Base-by-base conservation (phyloP, 2,329 filamentous ascomycete genomes). In the Aspergillus phoenicis region DNA sequence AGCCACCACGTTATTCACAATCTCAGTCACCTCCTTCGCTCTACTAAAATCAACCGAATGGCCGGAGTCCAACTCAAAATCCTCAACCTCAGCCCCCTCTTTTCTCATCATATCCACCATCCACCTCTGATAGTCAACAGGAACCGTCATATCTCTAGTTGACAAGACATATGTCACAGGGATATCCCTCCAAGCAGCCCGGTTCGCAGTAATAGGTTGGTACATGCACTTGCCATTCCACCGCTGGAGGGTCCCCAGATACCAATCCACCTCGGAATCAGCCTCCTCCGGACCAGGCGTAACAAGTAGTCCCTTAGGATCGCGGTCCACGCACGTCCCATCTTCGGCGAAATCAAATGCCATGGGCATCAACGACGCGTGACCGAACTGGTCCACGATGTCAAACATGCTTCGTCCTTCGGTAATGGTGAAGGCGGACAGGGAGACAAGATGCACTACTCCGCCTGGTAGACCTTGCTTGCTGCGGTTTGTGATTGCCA, bases 191-290 rank as follows among this genome's bases (percentile, higher is more conserved):
- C 59, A 56, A 2, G 47, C 59, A 15, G 17, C 38, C 2, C 26
- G 45, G 13, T 55, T 6, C 5, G 58, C 26, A 1, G 36, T n/a
- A 2, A 49, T 13, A 4, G 24, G 13, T 45, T 59, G 51, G 52
- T 57, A 57, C 52, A 58, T 48, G 6, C 22, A 39, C 22, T 33
- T 49, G 13, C 62, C 59, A 33, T 63, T 63, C 56, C 59, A 61
- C n/a, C 52, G 47, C 52, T n/a, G 15, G 7, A 61, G 28, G 6
- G 38, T 22, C 2, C 41, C 51, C 24, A 61, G 3, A 4, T 59
- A 59, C 10, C 36, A 30, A 3, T 63, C 56, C 17, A 51, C 52
- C 13, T 63, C 56, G 4, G 30, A 10, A 28, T 59, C 47, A 10
- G 43, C 43, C 3, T 49, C 48, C 2, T 24, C 2, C 5, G 38